A percentile compares a stretch with the other conserved stretches of the same genome.
These are phyloP conservation scores for Huntiella omanensis DNA, from an alignment of 2,329 filamentous ascomycete genomes.

Conservation along the genomic window DNA sequence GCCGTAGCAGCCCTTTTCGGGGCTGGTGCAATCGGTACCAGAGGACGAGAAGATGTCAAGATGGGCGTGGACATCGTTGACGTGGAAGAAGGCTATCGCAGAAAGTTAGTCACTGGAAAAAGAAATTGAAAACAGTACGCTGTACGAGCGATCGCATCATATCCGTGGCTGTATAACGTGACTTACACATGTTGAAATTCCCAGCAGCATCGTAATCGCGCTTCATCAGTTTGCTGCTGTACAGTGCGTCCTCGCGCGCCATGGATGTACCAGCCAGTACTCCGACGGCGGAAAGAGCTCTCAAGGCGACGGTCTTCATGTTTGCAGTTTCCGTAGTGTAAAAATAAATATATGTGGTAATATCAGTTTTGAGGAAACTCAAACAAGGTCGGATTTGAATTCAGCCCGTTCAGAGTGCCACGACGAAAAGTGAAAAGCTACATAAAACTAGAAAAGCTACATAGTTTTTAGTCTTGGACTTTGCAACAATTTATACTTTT, in stretches of 20 bases:
- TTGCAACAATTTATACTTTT: too few relatives aligned
- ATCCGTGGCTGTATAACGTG: neutral
- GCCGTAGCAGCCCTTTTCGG: slow-evolving; percentile 39
- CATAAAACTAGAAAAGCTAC: too few relatives aligned
- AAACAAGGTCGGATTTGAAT: too few relatives aligned
- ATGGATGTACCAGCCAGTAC: slow-evolving; percentile 11
- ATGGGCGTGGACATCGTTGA: slow-evolving; percentile 52
- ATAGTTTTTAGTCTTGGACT: too few relatives aligned
- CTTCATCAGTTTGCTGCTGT: slow-evolving; percentile 29
- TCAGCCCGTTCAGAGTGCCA: too few relatives aligned
- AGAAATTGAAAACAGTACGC: neutral
- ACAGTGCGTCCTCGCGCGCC: slow-evolving; percentile 27
- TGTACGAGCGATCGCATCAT: neutral
- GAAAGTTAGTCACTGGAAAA: neutral
- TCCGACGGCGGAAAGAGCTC: slow-evolving; percentile 14
- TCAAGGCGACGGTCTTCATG: slow-evolving; percentile 8
- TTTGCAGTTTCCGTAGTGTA: neutral
- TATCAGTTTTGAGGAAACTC: too few relatives aligned
- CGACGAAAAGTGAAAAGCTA: too few relatives aligned
- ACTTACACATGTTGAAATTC: slow-evolving; percentile 33
- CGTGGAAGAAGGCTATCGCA: slow-evolving; percentile 39
- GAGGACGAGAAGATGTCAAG: slow-evolving; percentile 42
- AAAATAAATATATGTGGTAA: too few relatives aligned
- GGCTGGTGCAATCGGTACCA: slow-evolving; percentile 40
- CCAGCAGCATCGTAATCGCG: slow-evolving; percentile 29